These are phyloP conservation scores for Carnegiea gigantea DNA, from an alignment of 179 eudicot species.

Conservation along the genomic window DNA sequence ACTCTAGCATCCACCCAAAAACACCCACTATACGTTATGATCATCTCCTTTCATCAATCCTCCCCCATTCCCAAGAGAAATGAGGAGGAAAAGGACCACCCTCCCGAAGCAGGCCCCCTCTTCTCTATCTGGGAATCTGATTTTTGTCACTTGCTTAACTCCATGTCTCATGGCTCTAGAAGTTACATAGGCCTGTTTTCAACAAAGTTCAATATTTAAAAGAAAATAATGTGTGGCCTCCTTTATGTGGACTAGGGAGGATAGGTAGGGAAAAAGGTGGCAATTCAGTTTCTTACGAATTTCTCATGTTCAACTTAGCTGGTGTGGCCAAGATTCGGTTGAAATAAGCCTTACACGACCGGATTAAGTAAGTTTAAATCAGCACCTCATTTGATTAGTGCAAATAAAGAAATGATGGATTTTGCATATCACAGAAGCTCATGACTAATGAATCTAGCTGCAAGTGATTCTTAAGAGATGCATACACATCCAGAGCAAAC, in stretches of 20 bases:
- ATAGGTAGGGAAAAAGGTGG: not conserved
- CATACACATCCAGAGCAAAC: not conserved
- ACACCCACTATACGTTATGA: not conserved
- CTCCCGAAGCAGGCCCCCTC: too few species aligned
- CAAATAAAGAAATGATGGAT: not conserved
- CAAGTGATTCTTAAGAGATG: not conserved
- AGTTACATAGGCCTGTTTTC: not conserved
- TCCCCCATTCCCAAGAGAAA: not conserved
- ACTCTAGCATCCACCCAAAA: not conserved
- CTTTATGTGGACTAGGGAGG: not conserved
- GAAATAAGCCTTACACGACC: not conserved
- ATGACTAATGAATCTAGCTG: not conserved
- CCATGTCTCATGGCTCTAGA: not conserved
- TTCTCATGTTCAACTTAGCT: not conserved
- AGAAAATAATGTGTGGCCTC: not conserved
- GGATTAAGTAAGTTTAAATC: not conserved
- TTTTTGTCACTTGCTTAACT: not conserved
- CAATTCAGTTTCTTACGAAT: too few species aligned
- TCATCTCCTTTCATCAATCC: not conserved
- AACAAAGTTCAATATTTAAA: not conserved
- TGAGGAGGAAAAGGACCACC: not conserved
- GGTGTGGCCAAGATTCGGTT: not conserved
- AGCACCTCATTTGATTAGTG: not conserved
- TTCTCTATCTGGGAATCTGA: not conserved
- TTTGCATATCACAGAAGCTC: not conserved